Conservation (phyloP, 2,329 filamentous ascomycete species). For the Aspergillus novofumigatus region DNA sequence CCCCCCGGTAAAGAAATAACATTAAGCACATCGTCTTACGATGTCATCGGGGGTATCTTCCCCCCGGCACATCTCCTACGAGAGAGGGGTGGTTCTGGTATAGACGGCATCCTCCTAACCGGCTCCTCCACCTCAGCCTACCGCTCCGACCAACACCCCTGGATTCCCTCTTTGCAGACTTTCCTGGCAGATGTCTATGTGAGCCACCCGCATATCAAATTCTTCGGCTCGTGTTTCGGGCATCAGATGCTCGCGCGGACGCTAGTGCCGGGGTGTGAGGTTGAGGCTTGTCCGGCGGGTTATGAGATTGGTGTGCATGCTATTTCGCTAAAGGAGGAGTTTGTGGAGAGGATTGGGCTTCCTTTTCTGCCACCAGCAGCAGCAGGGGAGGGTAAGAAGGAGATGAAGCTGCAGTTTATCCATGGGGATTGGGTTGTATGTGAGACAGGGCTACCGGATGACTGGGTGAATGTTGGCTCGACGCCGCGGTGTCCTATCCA, state of each 20-base stretch:
- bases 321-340: constrained; percentile 18
- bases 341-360: constrained; percentile 3
- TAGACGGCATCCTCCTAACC: constrained; percentile 31
- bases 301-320: constrained; percentile 29
- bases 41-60: constrained; percentile 27
- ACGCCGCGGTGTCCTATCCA: constrained; percentile 18
- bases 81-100: too few relatives aligned
- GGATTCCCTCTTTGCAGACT: constrained; percentile 24
- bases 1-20: constrained; percentile 1
- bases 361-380: too few relatives aligned
- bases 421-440: constrained; percentile 30
- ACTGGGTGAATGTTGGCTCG: constrained; percentile 21
- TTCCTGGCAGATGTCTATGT: constrained; percentile 25
- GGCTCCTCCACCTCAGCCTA: constrained; percentile 28
- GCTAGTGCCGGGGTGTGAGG: constrained; percentile 13
- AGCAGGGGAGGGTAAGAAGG: background rate
- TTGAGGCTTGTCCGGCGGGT: constrained; percentile 18
- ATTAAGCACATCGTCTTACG: constrained; percentile 31
- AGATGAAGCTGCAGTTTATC: constrained; percentile 30
- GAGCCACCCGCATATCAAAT: constrained; percentile 25
- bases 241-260: constrained; percentile 26
- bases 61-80: constrained; percentile 14
- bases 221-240: constrained; percentile 34
- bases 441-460: constrained; percentile 6
- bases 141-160: constrained; percentile 22